Evolutionary conservation across 768 basidiomycete genomes (phyloP).

Genomic region (Suillus americanus): DNA sequence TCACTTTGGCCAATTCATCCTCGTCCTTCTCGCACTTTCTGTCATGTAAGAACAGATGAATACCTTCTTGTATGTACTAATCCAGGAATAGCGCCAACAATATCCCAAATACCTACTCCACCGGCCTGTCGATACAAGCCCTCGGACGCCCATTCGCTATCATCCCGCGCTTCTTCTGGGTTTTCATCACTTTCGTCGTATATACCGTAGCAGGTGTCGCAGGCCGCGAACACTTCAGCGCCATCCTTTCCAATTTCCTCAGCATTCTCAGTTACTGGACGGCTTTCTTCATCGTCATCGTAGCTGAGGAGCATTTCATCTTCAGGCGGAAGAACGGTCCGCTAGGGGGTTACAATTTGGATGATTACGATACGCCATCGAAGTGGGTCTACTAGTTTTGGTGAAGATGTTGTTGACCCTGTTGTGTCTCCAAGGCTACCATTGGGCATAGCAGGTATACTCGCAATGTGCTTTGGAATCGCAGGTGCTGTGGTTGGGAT

Average conservation of each 20-base stretch:
- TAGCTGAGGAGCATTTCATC: conserved; percentile 47
- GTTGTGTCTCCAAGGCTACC: conserved; percentile 37
- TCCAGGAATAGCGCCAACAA: conserved; percentile 31
- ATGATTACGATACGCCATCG: conserved; percentile 44
- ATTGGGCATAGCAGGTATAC: conserved; percentile 45
- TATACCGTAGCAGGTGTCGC: conserved; percentile 43
- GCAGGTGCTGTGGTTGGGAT: conserved; percentile 52
- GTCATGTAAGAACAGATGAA: conserved; percentile 31
- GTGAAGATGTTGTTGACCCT: background rate
- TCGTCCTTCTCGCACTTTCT: conserved; percentile 42
- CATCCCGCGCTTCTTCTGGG: conserved; percentile 48
- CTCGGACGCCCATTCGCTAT: conserved; percentile 43
- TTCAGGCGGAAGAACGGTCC: conserved; percentile 40
- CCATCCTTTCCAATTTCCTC: conserved; percentile 43
- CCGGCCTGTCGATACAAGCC: conserved; percentile 46
- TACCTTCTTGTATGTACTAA: conserved; percentile 6
- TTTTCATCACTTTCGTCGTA: conserved; percentile 36
- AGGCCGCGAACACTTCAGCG: conserved; percentile 45
- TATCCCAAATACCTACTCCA: conserved; percentile 46
- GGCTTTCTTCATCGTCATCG: conserved; percentile 46
- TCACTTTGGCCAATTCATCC: conserved; percentile 40
- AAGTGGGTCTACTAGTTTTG: conserved; percentile 23
- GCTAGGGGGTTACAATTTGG: conserved; percentile 52
- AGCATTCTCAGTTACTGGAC: conserved; percentile 46
- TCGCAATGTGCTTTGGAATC: conserved; percentile 46